These are phyloP conservation scores for Artemisia annua DNA, from an alignment of 129 eudicot genomes.

Conservation along the genomic window DNA sequence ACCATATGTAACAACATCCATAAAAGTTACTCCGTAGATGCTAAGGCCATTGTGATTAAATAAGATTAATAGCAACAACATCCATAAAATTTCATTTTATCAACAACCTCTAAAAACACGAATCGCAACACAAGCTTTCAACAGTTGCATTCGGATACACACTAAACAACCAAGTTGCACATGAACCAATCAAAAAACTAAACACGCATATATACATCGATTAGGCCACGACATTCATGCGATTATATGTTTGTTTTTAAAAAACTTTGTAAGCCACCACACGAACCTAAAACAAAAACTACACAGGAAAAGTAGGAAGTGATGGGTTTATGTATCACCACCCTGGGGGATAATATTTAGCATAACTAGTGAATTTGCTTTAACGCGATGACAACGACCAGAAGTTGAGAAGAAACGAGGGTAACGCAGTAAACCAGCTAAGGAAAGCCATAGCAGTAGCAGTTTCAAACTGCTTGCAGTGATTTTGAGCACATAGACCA, in stretches of 20 bases:
- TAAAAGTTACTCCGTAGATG: too few relatives aligned
- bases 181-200: constrained; percentile 21
- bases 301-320: constrained; percentile 15
- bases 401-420: constrained; percentile 74
- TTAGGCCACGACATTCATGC: constrained; percentile 18
- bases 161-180: constrained; percentile 1
- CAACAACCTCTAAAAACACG: background rate
- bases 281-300: constrained; percentile 21
- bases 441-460: constrained; percentile 89
- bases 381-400: constrained; percentile 79
- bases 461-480: constrained; percentile 80
- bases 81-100: background rate
- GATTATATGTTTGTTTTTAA: constrained; percentile 17
- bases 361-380: background rate
- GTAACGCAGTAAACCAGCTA: constrained; percentile 76
- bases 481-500: constrained; percentile 63
- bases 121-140: constrained; percentile 17
- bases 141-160: background rate
- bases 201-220: constrained; percentile 33
- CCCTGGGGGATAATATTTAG: background rate
- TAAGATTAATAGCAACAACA: background rate
- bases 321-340: constrained; percentile 26
- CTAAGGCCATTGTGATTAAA: background rate
- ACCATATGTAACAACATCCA: constrained; percentile 2
- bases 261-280: constrained; percentile 25